A percentile compares a stretch with the other conserved stretches of the same genome.
phyloP scores from a whole-genome alignment of 495 filamentous ascomycete genomes.

The Podospora comata region DNA sequence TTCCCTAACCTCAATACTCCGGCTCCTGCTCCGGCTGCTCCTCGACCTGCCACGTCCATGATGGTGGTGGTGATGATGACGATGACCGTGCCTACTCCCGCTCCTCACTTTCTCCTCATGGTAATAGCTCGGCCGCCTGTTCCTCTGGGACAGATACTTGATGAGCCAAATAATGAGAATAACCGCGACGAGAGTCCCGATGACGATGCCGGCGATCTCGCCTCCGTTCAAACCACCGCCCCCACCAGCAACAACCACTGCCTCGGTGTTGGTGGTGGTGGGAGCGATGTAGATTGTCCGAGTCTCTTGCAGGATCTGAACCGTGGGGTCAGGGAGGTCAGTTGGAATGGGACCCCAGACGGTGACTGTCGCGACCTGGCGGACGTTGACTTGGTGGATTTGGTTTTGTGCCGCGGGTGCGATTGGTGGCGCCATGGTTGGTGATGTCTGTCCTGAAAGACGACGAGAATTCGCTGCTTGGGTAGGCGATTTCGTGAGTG shows the following conservation, averaged over 20 bases:
- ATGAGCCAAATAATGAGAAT: slow-evolving; percentile 9
- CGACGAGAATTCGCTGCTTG: not conserved
- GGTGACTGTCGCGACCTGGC: not conserved
- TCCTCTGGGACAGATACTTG: not conserved
- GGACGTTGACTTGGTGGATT: not conserved
- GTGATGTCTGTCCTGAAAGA: not conserved
- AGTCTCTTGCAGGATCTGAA: not conserved
- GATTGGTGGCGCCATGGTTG: not conserved
- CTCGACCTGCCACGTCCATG: not conserved
- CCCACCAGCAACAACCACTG: not conserved
- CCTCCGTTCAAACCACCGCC: not conserved
- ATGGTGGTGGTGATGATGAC: slow-evolving; percentile 1
- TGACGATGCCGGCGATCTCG: slow-evolving; percentile 10
- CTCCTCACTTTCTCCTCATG: slow-evolving; percentile 8
- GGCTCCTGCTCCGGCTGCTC: slow-evolving; percentile 2
- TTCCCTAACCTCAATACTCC: slow-evolving; percentile 4
- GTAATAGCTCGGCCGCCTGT: slow-evolving; percentile 9
- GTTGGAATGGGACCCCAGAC: not conserved
- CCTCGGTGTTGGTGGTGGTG: not conserved
- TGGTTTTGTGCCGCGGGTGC: not conserved
- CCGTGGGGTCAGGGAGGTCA: not conserved
- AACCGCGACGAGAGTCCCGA: not conserved
- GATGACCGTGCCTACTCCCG: not conserved
- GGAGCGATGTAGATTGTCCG: not conserved
- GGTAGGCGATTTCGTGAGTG: too few relatives aligned